Evolutionary conservation across 176 grass and related monocot species (phyloP).

Genomic region (Phoenix roebelenii): DNA sequence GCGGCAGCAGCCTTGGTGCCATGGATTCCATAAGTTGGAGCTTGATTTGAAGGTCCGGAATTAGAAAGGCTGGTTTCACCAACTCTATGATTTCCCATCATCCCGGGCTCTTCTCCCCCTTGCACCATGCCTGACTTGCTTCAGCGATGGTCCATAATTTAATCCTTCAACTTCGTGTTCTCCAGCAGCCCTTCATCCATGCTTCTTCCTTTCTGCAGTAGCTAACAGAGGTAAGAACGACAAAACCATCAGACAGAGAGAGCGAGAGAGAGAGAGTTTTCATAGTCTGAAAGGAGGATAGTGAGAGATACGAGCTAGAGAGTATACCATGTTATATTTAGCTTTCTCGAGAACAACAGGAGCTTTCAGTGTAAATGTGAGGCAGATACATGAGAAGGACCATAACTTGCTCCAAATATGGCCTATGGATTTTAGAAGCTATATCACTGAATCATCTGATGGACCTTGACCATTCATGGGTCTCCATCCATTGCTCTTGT

Average conservation of each 20-base stretch:
- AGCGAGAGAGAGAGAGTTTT: conserved; percentile 4
- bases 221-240: conserved; percentile 5
- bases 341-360: too few species aligned
- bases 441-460: too few species aligned
- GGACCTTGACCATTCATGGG: too few species aligned
- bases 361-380: too few species aligned
- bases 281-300: conserved; percentile 3
- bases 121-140: neutral
- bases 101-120: neutral
- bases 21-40: neutral
- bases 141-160: neutral
- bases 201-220: neutral
- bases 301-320: neutral
- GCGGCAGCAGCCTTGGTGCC: neutral
- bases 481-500: too few species aligned
- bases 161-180: neutral
- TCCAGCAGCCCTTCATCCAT: too few species aligned
- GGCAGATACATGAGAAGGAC: too few species aligned
- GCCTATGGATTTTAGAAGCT: too few species aligned
- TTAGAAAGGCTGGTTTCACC: conserved; percentile 2
- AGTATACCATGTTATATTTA: conserved; percentile 2
- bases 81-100: conserved; percentile 9
- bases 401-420: too few species aligned
- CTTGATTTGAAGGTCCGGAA: neutral
- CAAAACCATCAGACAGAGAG: conserved; percentile 17